Evolutionary conservation across 352 stramenopile genomes (phyloP), one percentile per base, ranked within the genome.

Genomic region (Aphanomyces invadans): DNA sequence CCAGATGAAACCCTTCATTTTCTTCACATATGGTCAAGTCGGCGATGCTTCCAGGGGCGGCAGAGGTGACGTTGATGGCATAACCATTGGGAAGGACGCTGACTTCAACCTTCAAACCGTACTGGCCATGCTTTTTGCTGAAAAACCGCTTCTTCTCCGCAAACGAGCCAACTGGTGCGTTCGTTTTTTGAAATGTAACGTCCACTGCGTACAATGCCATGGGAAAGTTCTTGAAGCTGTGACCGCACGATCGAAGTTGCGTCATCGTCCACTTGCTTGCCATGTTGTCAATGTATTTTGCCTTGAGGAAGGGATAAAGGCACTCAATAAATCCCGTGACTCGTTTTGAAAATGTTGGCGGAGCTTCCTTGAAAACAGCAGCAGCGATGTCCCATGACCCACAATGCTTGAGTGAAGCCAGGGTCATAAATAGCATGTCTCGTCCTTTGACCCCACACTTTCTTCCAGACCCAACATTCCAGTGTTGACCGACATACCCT

Each of bases 91-190:
- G 62, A 1, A 75, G 52, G 0, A 71, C 67, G 0, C 63, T 70
- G 4, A 71, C 63, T 28, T 71, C 68, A n/a, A 71, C 54, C 45
- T 71, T 71, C 19, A 68, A 54, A 11, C 68, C 63, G 25, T 75
- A 55, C 0, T 71, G 48, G 2, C 63, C 17, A 29, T 71, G 63
- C 31, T 71, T 71, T 7, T 39, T 61, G 53, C n/a, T 36, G 26
- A 57, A 61, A 23, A 28, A 61, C 28, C 3, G 11, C 11, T 61
- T 61, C 32, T 61, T 61, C 28, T 42, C 28, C 7, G 11, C 28
- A 42, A 61, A 61, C 3, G 53, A 61, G 26, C 2, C 53, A 2
- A 42, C 29, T 5, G 53, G 53, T 26, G 28, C 28, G 28, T 61
- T 10, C 10, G 31, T 45, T 25, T 61, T 28, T 32, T 61, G 53